Percentiles rank a stretch among this genome's conserved stretches.
phyloP scores from a whole-genome alignment of 768 basidiomycete genomes.

The Butyriboletus loyo region DNA sequence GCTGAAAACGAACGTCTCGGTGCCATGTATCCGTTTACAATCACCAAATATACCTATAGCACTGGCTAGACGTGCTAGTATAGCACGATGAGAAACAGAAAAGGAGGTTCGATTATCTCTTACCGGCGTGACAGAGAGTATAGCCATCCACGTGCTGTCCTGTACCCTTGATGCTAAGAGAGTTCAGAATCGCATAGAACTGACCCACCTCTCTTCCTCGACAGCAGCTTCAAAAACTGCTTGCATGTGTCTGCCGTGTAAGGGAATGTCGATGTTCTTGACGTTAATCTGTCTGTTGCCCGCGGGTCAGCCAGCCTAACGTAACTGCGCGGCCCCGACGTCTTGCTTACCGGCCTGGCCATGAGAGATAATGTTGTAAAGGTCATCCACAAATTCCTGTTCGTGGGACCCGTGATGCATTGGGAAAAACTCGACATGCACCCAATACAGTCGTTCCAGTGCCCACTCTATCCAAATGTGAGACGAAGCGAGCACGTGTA shows the following conservation, averaged over 20 bases:
- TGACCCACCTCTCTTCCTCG: slow-evolving; percentile 40
- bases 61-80: slow-evolving; percentile 47
- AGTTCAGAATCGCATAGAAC: not conserved
- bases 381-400: slow-evolving; percentile 44
- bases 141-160: slow-evolving; percentile 42
- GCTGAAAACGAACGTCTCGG: slow-evolving; percentile 31
- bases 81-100: slow-evolving; percentile 4
- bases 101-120: slow-evolving; percentile 7
- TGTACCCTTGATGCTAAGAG: slow-evolving; percentile 5
- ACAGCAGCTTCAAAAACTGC: slow-evolving; percentile 48
- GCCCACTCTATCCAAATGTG: too few relatives aligned
- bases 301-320: slow-evolving; percentile 5
- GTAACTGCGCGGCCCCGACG: not conserved
- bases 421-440: slow-evolving; percentile 60
- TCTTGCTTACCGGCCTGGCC: slow-evolving; percentile 48
- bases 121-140: slow-evolving; percentile 43
- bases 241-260: slow-evolving; percentile 48
- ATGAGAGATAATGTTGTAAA: slow-evolving; percentile 54
- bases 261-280: slow-evolving; percentile 56
- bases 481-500: too few relatives aligned
- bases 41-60: slow-evolving; percentile 39
- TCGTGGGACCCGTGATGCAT: slow-evolving; percentile 50
- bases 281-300: slow-evolving; percentile 56
- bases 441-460: slow-evolving; percentile 59
- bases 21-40: not conserved